phyloP scores from a whole-genome alignment of 1,284 basidiomycete genomes.

The Malassezia sp. region DNA sequence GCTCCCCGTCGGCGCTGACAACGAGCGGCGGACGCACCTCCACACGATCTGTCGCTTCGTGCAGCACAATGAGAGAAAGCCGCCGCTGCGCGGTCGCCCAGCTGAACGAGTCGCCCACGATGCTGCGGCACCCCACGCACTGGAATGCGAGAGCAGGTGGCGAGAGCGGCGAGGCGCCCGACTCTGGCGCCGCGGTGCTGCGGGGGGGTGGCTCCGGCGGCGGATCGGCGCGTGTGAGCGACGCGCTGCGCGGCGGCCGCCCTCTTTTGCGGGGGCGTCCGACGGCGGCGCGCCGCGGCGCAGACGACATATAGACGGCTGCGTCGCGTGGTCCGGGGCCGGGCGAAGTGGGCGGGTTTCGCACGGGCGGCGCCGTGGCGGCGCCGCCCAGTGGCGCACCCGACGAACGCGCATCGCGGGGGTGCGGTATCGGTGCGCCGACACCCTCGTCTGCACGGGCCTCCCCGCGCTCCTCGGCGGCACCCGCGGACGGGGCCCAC shows the following conservation, averaged over 20 bases:
- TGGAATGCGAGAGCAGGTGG: slow-evolving; percentile 25
- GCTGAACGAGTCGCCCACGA: slow-evolving; percentile 24
- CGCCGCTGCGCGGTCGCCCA: slow-evolving; percentile 24
- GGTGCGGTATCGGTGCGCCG: neutral
- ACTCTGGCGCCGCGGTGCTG: too few species aligned
- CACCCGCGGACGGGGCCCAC: too few species aligned
- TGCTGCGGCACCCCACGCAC: slow-evolving; percentile 19
- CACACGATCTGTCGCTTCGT: slow-evolving; percentile 19
- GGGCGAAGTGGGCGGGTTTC: too few species aligned
- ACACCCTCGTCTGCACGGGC: neutral
- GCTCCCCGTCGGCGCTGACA: slow-evolving; percentile 19
- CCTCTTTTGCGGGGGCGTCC: slow-evolving; percentile 9
- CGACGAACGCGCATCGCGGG: neutral
- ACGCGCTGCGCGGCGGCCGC: slow-evolving; percentile 3
- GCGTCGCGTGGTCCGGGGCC: too few species aligned
- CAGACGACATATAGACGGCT: neutral
- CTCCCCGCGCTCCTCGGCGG: too few species aligned
- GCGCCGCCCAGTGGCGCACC: too few species aligned
- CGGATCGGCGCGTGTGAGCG: neutral
- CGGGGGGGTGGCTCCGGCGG: neutral
- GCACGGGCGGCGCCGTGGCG: too few species aligned
- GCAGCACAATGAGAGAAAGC: slow-evolving; percentile 26
- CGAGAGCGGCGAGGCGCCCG: neutral
- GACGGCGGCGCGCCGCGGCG: neutral
- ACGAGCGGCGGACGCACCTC: neutral